These are phyloP conservation scores for Cytospora schulzeri DNA, from an alignment of 2,329 filamentous ascomycete genomes.

Conservation along the genomic window DNA sequence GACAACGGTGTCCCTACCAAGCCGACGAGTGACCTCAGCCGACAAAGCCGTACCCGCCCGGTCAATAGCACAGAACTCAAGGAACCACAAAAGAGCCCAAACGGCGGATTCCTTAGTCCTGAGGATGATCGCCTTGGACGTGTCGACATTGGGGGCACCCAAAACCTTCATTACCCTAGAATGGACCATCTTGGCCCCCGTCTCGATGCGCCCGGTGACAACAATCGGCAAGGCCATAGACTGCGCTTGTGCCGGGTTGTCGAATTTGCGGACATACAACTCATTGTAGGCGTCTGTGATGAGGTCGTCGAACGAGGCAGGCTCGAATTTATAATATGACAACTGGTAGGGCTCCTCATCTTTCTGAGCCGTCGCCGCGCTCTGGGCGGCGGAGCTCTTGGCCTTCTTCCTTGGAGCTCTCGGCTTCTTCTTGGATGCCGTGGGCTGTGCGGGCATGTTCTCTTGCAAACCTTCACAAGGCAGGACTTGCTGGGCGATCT, in stretches of 20 bases:
- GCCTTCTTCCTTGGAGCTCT: too few species aligned
- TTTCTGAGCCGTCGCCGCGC: too few species aligned
- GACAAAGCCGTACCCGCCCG: neutral
- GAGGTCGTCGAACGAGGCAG: neutral
- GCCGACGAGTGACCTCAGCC: neutral
- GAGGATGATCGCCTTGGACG: neutral
- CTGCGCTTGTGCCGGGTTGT: neutral
- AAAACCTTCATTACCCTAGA: neutral
- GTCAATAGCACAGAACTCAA: constrained; percentile 8
- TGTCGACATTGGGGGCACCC: too few species aligned
- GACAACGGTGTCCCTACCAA: neutral
- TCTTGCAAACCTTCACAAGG: too few species aligned
- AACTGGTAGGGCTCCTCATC: too few species aligned
- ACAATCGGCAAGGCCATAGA: neutral
- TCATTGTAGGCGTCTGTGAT: neutral
- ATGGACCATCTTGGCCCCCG: neutral
- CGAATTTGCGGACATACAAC: neutral
- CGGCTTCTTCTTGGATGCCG: too few species aligned
- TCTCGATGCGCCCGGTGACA: neutral
- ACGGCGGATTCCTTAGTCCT: neutral
- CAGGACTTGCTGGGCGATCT: too few species aligned
- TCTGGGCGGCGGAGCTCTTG: too few species aligned
- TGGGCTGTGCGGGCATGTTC: too few species aligned
- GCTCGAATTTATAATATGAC: too few species aligned
- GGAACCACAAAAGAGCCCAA: neutral